Evolutionary conservation across 2,329 filamentous ascomycete species (phyloP), one percentile per base, ranked within the genome.

Genomic region (Fusarium tanahbumbuense): DNA sequence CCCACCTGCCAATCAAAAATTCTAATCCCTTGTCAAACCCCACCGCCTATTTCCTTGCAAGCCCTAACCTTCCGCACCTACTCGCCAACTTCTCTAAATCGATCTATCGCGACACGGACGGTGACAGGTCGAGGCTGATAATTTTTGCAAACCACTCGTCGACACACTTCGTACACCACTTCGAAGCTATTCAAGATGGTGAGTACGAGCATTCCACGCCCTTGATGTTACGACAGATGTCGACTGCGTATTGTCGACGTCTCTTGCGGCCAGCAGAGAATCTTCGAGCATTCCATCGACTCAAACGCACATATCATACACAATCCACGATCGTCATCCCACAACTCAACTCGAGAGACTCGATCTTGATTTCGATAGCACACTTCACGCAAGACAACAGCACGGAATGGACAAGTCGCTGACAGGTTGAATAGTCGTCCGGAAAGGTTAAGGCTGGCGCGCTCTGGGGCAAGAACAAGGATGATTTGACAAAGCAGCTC

Each of bases 401-500:
- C 20, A 65, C 52, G 46, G 67, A 59, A 68, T 55, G 71, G 74
- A 65, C 60, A 68, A 63, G 70, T 65, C 67, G 71, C 77, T 78
- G 75, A 78, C 77, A 75, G 67, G 61, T 65, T 78, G 61, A 37
- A 37, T 74, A 84, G 82, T 84, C 82, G 80, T 82, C 82, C 76
- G 79, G 80, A 77, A 91, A 91, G 90, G 93, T 99, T 86, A 98
- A 98, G 92, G 91, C 95, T 84, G 90, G 89, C 87, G 89, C 93
- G 87, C 93, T 99, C 85, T 98, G 96, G 96, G 91, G 90, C 88
- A 99, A 99, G 93, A 94, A 89, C 92, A 98, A 98, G 92, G 93
- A 97, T 82, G 97, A 99, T 81, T 89, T 99, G 85, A 89, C 90
- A 83, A 97, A 96, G 90, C 94, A 97, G 86, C 91, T 98, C 81